Evolutionary conservation across 768 basidiomycete species (phyloP).

Genomic region (Paxillus rubicundulus): DNA sequence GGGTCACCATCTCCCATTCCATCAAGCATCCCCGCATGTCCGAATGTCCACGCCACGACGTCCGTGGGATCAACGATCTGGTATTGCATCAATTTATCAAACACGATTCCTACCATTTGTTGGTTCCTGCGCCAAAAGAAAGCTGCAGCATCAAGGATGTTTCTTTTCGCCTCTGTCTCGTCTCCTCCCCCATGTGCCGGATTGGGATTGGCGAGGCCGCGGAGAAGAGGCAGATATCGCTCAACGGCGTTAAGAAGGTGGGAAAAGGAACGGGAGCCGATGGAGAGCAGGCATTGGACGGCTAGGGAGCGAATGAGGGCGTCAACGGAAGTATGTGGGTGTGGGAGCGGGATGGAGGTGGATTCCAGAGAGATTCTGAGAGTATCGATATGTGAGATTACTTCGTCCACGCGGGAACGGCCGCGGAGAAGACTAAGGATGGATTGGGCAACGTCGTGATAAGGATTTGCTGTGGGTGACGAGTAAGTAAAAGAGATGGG

Average conservation of each 20-base stretch:
- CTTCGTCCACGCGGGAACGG: conserved; percentile 76
- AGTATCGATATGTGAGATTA: conserved; percentile 68
- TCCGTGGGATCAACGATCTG: conserved; percentile 95
- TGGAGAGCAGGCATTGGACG: conserved; percentile 83
- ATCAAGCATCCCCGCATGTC: conserved; percentile 39
- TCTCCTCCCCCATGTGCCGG: conserved; percentile 27
- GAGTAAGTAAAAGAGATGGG: neutral
- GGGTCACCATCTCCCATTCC: conserved; percentile 31
- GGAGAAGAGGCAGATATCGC: conserved; percentile 80
- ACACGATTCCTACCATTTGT: conserved; percentile 89
- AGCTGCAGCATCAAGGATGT: conserved; percentile 69
- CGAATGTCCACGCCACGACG: conserved; percentile 83
- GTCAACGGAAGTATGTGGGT: conserved; percentile 57
- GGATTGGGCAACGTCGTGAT: conserved; percentile 76
- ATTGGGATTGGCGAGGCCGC: conserved; percentile 45
- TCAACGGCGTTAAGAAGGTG: conserved; percentile 98
- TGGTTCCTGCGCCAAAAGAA: conserved; percentile 82
- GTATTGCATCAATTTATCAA: conserved; percentile 98
- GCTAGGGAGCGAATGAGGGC: conserved; percentile 71
- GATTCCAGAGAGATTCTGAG: conserved; percentile 62
- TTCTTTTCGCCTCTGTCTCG: conserved; percentile 57
- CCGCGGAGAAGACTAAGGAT: conserved; percentile 81
- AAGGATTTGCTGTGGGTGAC: conserved; percentile 56
- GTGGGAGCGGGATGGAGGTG: conserved; percentile 49
- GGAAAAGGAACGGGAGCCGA: conserved; percentile 94